Percentiles rank a stretch among this genome's conserved stretches.
phyloP scores from a whole-genome alignment of 352 stramenopile genomes.

The Globisporangium acanthophoron region DNA sequence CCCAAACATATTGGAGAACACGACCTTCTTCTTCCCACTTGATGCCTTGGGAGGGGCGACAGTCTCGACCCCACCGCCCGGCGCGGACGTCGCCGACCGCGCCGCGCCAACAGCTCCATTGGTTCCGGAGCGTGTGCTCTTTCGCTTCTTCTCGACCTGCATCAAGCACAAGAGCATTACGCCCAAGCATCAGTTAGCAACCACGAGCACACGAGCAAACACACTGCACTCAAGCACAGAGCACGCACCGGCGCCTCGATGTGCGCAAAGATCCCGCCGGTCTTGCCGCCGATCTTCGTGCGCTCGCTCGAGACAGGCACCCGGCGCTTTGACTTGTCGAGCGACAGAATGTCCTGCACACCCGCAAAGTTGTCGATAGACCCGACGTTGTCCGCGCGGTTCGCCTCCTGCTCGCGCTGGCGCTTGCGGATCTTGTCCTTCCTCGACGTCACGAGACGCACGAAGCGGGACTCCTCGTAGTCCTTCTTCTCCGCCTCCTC shows the following conservation, averaged over 20 bases:
- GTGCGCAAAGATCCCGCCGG: slow-evolving; percentile 80
- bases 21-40: slow-evolving; percentile 76
- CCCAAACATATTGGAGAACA: slow-evolving; percentile 74
- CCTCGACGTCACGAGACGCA: slow-evolving; percentile 78
- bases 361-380: slow-evolving; percentile 87
- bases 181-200: too few species aligned
- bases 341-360: slow-evolving; percentile 69
- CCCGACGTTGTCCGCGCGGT: slow-evolving; percentile 60
- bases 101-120: slow-evolving; percentile 7
- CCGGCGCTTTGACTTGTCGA: slow-evolving; percentile 70
- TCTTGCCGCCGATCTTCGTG: slow-evolving; percentile 68
- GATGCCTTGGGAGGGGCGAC: slow-evolving; percentile 18
- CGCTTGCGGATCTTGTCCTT: slow-evolving; percentile 88
- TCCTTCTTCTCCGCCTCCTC: slow-evolving; percentile 82
- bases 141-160: slow-evolving; percentile 65
- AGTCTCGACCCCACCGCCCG: slow-evolving; percentile 7
- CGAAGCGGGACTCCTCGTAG: slow-evolving; percentile 83
- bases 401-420: slow-evolving; percentile 76
- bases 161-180: neutral
- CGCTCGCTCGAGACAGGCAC: slow-evolving; percentile 40
- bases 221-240: neutral
- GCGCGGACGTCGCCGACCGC: neutral
- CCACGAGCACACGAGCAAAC: too few species aligned
- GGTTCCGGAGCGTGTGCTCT: slow-evolving; percentile 17
- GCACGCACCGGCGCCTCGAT: slow-evolving; percentile 51